Base-by-base conservation (phyloP, 148 eudicot species). In the Salicornia ramosissima region DNA sequence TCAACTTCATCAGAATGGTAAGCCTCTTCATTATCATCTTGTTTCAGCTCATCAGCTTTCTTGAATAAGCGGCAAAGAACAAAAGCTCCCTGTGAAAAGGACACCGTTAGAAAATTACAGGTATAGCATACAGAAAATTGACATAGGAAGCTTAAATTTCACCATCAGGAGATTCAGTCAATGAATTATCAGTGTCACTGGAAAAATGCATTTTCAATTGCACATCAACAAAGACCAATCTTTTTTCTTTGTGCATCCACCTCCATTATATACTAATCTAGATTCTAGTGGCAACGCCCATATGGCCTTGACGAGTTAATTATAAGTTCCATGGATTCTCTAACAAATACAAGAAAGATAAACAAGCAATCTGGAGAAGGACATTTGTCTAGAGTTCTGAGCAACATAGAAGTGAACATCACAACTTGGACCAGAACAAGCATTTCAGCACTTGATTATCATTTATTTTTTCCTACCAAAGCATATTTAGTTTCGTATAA, bases 21-120 rank as follows among this genome's bases (percentile, higher is more conserved):
- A 71, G 70, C 78, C 33, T 84, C 97, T 56, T 78, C 68, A 52
- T 68, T 76, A 22, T 88, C 96, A 58, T 84, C 89, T 60, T 54
- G 85, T 68, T 71, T 90, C 60, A 77, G 26, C 19, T 83, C 78
- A 34, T 84, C 98, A 10, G 80, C 64, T 74, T 95, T 95, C 80
- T 84, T 89, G 40, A 95, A 89, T 70, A 95, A 79, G 43, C 96
- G 96, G 68, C 93, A 87, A 9, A 95, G 84, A 62, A 91, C 90
- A 82, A 75, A 95, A 33, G 96, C 80, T 40, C 80, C 85, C 99
- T 95, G 79, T 49, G 72, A 74, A 58, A 69, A 75, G 19, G 10
- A 33, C 39, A 29, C 21, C 4, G 28, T 55, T n/a, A 71, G 46
- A 30, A 47, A 46, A 19, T 36, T 39, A 15, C 36, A 50, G 34